Percentiles rank a stretch among this genome's conserved stretches.
Evolutionary conservation across 2,329 filamentous ascomycete genomes (phyloP).

Genomic region (Beauveria brongniartii): DNA sequence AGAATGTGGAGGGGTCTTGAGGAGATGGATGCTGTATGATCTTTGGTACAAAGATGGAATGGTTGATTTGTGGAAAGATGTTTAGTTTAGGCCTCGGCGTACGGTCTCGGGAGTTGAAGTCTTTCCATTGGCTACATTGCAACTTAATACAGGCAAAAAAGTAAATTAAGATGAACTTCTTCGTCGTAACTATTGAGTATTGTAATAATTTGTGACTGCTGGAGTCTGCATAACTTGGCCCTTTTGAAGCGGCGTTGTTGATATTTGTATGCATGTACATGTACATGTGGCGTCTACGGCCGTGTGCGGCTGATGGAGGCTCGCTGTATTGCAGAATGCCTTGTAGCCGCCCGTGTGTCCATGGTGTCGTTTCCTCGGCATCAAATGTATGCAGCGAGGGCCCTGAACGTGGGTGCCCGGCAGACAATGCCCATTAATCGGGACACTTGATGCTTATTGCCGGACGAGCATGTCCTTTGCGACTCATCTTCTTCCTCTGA

Average conservation of each 20-base stretch:
- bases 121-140: neutral
- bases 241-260: neutral
- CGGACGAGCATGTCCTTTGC: neutral
- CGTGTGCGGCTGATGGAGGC: neutral
- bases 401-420: neutral
- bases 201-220: neutral
- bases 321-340: neutral
- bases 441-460: neutral
- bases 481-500: neutral
- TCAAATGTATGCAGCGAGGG: neutral
- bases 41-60: conserved; percentile 10
- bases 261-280: neutral
- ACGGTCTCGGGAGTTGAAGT: conserved; percentile 7
- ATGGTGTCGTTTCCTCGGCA: neutral
- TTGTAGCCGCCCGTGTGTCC: neutral
- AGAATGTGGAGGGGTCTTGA: neutral
- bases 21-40: neutral
- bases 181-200: neutral
- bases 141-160: neutral
- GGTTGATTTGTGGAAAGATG: neutral
- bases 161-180: neutral
- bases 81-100: conserved; percentile 3
- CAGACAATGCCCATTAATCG: neutral
- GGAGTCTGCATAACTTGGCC: neutral
- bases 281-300: neutral